Evolutionary conservation across 257 asterid species (phyloP).

Genomic region (Petrea volubilis): DNA sequence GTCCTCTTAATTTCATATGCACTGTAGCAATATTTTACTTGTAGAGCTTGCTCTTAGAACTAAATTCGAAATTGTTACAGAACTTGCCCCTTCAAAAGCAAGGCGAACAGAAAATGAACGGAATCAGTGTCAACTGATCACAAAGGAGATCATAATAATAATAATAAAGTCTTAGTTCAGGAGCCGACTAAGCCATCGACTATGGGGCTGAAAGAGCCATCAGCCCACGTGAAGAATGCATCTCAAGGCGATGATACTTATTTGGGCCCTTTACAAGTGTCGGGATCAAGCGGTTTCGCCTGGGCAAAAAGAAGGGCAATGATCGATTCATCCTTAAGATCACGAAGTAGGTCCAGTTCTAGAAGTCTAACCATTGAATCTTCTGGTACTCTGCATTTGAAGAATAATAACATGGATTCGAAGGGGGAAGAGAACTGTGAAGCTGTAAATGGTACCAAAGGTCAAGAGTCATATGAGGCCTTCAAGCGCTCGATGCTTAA

Average conservation of each 20-base stretch:
- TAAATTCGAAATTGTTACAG: slow-evolving; percentile 37
- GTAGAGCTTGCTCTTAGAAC: not conserved
- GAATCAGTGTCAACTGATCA: slow-evolving; percentile 27
- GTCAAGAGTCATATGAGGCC: slow-evolving; percentile 47
- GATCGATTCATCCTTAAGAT: slow-evolving; percentile 65
- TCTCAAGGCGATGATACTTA: slow-evolving; percentile 84
- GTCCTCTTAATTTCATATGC: not conserved
- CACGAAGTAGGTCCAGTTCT: slow-evolving; percentile 81
- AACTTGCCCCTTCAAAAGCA: slow-evolving; percentile 55
- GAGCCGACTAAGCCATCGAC: slow-evolving; percentile 50
- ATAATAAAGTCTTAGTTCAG: slow-evolving; percentile 29
- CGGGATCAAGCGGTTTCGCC: slow-evolving; percentile 95
- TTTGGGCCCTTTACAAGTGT: slow-evolving; percentile 81
- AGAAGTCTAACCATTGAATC: slow-evolving; percentile 85
- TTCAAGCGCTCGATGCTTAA: slow-evolving; percentile 49
- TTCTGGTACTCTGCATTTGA: slow-evolving; percentile 51
- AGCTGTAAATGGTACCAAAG: slow-evolving; percentile 40
- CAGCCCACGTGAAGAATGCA: slow-evolving; percentile 68
- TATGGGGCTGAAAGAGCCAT: slow-evolving; percentile 40
- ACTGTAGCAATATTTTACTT: not conserved
- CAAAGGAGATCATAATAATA: slow-evolving; percentile 54
- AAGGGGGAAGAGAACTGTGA: slow-evolving; percentile 51
- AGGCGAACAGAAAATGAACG: slow-evolving; percentile 39
- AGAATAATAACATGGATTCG: slow-evolving; percentile 54
- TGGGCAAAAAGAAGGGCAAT: slow-evolving; percentile 72